Base-by-base conservation (phyloP, 2,329 filamentous ascomycete species). In the Incumbomyces delicatus region DNA sequence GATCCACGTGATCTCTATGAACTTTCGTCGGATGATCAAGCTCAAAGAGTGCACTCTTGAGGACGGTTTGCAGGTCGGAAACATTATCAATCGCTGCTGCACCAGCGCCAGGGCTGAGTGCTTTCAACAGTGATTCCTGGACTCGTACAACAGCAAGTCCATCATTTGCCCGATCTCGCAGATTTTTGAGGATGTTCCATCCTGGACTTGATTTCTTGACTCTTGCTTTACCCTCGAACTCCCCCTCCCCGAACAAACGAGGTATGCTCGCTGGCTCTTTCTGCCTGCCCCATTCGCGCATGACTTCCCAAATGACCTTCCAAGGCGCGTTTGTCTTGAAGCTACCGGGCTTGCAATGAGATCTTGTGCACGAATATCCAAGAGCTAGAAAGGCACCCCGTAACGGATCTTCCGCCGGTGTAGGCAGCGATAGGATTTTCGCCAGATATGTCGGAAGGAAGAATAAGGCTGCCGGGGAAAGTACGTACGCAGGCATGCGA, bases 301-400 rank as follows among this genome's bases (percentile, higher is more conserved):
- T 92, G 22, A 96, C 72, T 61, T 94, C 85, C 89, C 92, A 96
- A 40, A 98, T 77, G 0, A 87, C 81, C 3, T 73, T 73, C 88
- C 88, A 98, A 0, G 89, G 86, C 12, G 92, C 92, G 65, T 96
- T 81, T 0, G 92, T 96, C 69, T 94, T 94, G 65, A 96, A 81
- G 59, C 86, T 92, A 20, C 89, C 90, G 0, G 87, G 77, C 55
- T 88, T 87, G 57, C 87, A 87, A 64, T 98, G 92, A 57, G 86
- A 94, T 58, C 90, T 80, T 1, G 86, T 86, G 2, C 85, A 85
- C 38, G 77, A 75, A 61, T 94, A 96, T 6, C 90, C 92, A 1
- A 94, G 73, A 50, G 83, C 77, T 17, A 80, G 75, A 27, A 98
- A 69, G 2, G 92, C 92, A 17, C 92, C 90, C 39, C 86, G 79